Conservation (phyloP, 2,329 filamentous ascomycete species). For the Aspergillus tanneri region DNA sequence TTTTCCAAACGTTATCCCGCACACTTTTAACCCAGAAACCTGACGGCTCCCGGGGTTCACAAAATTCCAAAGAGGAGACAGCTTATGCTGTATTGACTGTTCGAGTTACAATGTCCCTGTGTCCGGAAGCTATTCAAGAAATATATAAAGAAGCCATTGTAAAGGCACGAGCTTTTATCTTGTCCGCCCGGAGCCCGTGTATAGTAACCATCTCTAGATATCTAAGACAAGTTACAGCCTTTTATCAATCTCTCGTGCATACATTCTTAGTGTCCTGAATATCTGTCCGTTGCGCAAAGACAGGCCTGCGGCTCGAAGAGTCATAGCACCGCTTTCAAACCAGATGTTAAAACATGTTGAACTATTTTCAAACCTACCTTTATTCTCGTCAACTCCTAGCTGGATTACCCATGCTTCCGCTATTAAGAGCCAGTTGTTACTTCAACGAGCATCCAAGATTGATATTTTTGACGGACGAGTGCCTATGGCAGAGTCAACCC, state of each 20-base stretch:
- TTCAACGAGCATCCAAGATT: too few species aligned
- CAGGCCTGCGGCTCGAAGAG: too few species aligned
- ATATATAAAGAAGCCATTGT: background rate
- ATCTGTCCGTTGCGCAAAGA: too few species aligned
- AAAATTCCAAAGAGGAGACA: background rate
- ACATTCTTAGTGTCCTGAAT: too few species aligned
- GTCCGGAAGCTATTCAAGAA: too few species aligned
- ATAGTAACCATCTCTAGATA: too few species aligned
- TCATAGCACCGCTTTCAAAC: background rate
- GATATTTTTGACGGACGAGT: too few species aligned
- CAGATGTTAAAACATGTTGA: background rate
- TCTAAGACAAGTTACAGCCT: too few species aligned
- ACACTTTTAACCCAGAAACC: background rate
- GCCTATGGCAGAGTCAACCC: too few species aligned
- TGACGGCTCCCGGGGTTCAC: conserved; percentile 4
- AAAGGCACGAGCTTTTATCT: too few species aligned
- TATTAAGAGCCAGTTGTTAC: background rate
- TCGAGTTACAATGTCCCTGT: background rate
- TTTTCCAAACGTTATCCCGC: background rate
- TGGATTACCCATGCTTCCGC: conserved; percentile 1
- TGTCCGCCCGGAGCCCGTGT: too few species aligned
- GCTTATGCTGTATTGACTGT: background rate
- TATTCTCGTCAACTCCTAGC: background rate
- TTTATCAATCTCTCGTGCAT: too few species aligned
- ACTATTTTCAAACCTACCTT: background rate